Evolutionary conservation across 768 basidiomycete genomes (phyloP), one percentile per base, ranked within the genome.

Genomic region (Boletus tomentosulus): DNA sequence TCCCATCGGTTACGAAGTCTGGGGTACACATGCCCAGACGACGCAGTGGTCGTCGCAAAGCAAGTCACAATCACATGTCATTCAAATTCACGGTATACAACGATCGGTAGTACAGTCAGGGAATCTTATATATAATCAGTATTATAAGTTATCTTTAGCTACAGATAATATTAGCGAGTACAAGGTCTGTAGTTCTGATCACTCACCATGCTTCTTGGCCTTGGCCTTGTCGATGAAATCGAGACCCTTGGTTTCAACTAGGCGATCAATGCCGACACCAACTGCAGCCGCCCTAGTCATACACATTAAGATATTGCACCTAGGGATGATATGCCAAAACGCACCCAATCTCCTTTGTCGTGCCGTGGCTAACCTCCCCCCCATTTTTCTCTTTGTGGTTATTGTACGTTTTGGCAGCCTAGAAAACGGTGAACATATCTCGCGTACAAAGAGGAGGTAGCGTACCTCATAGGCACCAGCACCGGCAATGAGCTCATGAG

Each of bases 361-460:
- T 74, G 9, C 66, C 76, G 63, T 89, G 87, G 47, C 28, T 66
- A 15, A 55, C 62, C 3, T 80, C 75, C 59, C 76, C 57, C 39
- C 87, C 87, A 27, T 85, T 73, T 37, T 48, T 62, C 35, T 51
- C 73, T 28, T 61, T 46, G 68, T 89, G 87, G 4, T 31, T 58
- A 58, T 87, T 76, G 63, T 80, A 88, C 2, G 81, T 78, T 65
- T 85, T 87, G 45, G 77, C 77, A 53, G 86, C 86, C 84, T 83
- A 54, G 10, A n/a, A 30, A 30, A 39, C 13, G 42, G 31, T 59
- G 31, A 56, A 47, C 3, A 34, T 19, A 19, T n/a, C 6, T 15
- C 24, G 8, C 47, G 19, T 38, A 1, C 5, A 33, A 13, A 39
- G 25, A 25, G 4, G 6, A 16, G 15, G 28, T 1, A 16, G 46